phyloP scores from a whole-genome alignment of 2,329 filamentous ascomycete species.

The Aspergillus flavus region DNA sequence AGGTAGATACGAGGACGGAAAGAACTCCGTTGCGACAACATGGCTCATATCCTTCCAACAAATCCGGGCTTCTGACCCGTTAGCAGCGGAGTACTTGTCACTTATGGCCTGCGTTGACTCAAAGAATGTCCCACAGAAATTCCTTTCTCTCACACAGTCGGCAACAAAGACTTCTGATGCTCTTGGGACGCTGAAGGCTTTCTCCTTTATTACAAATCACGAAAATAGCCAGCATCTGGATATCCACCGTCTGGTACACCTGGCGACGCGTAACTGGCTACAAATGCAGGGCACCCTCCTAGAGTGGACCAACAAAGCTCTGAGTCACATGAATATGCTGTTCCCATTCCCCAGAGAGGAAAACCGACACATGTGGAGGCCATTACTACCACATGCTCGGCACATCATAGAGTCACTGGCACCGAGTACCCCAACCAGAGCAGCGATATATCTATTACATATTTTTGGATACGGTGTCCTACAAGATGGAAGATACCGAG shows the following conservation, averaged over 20 bases:
- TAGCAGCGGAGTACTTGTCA: not conserved
- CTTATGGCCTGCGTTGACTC: constrained; percentile 3
- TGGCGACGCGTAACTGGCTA: not conserved
- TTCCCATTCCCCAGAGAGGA: not conserved
- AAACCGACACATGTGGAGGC: not conserved
- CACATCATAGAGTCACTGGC: not conserved
- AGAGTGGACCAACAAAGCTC: not conserved
- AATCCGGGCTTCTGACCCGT: not conserved
- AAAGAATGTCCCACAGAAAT: not conserved
- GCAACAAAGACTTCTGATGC: not conserved
- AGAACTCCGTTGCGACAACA: not conserved
- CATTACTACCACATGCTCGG: not conserved
- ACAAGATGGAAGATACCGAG: not conserved
- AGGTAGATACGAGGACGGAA: not conserved
- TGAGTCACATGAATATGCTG: not conserved
- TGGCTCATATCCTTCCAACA: constrained; percentile 5
- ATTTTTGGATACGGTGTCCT: not conserved
- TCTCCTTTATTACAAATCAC: not conserved
- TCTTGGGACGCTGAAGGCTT: not conserved
- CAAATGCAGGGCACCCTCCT: not conserved
- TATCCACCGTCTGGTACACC: not conserved
- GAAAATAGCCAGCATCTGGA: not conserved
- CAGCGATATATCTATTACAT: not conserved
- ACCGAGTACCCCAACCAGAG: not conserved
- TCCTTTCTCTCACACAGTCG: not conserved